Evolutionary conservation across 805 yeast genomes (phyloP), one percentile per base, ranked within the genome.

Genomic region (Nakazawaea holstii): DNA sequence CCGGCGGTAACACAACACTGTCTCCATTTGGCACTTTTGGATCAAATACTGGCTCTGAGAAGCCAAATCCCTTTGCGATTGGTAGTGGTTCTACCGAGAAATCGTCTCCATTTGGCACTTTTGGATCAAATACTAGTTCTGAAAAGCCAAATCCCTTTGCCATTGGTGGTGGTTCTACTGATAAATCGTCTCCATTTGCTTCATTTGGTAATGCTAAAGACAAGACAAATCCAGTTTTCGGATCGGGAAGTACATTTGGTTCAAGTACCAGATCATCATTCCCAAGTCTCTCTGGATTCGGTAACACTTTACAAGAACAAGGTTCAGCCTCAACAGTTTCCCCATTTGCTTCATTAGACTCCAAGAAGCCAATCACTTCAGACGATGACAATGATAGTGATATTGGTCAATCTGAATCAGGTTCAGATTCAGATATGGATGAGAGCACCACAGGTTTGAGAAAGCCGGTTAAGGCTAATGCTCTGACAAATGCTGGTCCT

Each of bases 131-230:
- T 13, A 3, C 33, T 4, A 6, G n/a, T 30, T 20, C 24, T 20
- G n/a, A 30, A 6, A 30, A 10, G 3, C 10, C n/a, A 30, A 30
- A 30, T 13, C 32, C 32, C 32, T 30, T 30, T 30, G 32, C 32
- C n/a, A 30, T 13, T 30, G 24, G 24, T 20, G 24, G 24, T 20
- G 24, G 5, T 20, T 20, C 24, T 5, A 20, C 32, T 13, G 32
- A 30, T 30, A 30, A 30, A 30, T 13, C 32, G 32, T 30, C 32
- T 30, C 37, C 41, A 13, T 37, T 47, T 30, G 32, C 50, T n/a
- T 26, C 49, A 6, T 51, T 50, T 45, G 53, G 56, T 33, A 15
- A 44, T 15, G 29, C 44, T n/a, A 35, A 39, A 38, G 53, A 49
- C 36, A 43, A 49, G 4, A 28, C 64, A 20, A 20, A 20, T 20